Base-by-base conservation (phyloP, 345 rosid species). In the Lepidium didymum region DNA sequence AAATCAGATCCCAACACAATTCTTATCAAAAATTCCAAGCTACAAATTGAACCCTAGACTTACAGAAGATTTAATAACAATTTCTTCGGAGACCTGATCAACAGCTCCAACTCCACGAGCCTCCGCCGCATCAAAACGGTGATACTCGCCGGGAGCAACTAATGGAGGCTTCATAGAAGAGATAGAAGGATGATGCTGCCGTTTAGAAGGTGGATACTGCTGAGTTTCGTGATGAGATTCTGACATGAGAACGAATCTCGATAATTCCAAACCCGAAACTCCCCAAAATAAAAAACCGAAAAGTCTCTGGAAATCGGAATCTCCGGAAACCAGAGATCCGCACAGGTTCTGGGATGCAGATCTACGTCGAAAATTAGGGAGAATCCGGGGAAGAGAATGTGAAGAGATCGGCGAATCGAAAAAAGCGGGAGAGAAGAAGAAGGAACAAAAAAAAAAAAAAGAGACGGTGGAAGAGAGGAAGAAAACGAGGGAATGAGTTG, bases 131-230 rank as follows among this genome's bases (percentile, higher is more conserved):
- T 70, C 70, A 69, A 94, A 87, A 37, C 86, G 83, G 77, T 89
- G 99, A 62, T 87, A 86, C 78, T 89, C 96, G 4, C 73, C 87
- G 12, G 95, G 84, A 64, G 82, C 70, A 63, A 74, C 64, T 67
- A 90, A 80, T 5, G 94, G 87, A 68, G 93, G 95, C 76, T 84
- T 89, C 83, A 77, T 83, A 59, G 89, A 78, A 11, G 92, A 75
- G 56, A 83, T 60, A 13, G 88, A 82, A 37, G 82, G 83, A 69
- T 75, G 78, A 5, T 62, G 61, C 69, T 84, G 88, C 52, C 86
- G 80, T 50, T 76, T 82, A 10, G 77, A 59, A 25, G 82, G 53
- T 15, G 53, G 76, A 36, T 47, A 64, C 27, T 70, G 53, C 66
- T 65, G 79, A 36, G 76, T 60, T 10, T 75, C 66, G 50, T 66